These are phyloP conservation scores for Coemansia sp. DNA, from an alignment of 192 early-diverging fungal species.

Conservation along the genomic window DNA sequence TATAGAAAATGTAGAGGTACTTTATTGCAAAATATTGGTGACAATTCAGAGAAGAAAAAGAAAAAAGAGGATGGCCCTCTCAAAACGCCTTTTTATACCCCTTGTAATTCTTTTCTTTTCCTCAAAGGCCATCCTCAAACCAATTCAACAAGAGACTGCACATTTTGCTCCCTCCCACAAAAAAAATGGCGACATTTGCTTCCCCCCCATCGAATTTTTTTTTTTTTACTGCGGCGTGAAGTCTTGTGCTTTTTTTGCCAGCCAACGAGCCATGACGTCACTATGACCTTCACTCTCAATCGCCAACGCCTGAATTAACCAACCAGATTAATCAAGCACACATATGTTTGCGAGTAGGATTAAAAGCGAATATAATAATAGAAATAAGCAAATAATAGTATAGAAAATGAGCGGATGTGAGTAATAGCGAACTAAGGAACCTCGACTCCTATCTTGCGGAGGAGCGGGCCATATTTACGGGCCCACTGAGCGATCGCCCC, in stretches of 20 bases:
- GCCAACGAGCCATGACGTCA: neutral
- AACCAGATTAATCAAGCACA: neutral
- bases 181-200: neutral
- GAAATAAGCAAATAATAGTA: no score
- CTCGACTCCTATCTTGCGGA: no score
- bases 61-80: neutral
- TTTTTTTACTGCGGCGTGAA: neutral
- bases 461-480: no score
- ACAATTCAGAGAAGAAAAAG: neutral
- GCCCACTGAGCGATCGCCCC: no score
- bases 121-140: neutral
- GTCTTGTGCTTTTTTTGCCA: neutral
- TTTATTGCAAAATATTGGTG: neutral
- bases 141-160: neutral
- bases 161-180: neutral
- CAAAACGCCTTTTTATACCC: neutral
- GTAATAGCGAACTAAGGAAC: no score
- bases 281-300: no score
- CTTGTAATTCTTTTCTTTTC: neutral
- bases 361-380: no score
- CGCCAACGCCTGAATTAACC: neutral
- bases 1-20: no score
- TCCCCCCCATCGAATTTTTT: neutral
- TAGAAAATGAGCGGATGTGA: no score
- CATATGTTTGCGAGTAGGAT: no score